Percentiles rank a stretch among this genome's conserved stretches.
Conservation (phyloP, 164 flowering plant genomes). For the Vitis rupestris region DNA sequence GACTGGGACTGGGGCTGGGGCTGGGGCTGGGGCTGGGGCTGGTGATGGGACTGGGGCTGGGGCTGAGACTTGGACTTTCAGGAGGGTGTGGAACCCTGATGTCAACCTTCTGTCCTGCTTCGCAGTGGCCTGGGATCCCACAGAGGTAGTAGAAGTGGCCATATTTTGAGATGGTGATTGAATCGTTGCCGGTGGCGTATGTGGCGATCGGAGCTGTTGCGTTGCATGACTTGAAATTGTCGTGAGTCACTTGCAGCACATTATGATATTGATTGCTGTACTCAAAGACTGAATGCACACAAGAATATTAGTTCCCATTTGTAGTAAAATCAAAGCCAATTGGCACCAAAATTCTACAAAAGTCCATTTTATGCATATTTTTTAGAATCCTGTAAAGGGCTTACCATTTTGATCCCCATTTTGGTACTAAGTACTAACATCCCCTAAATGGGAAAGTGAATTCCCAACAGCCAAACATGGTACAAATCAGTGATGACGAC, state of each 20-base stretch:
- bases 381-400: too few relatives aligned
- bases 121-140: slow-evolving; percentile 71
- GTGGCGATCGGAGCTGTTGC: slow-evolving; percentile 35
- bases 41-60: background rate
- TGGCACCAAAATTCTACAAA: too few relatives aligned
- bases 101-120: slow-evolving; percentile 65
- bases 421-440: too few relatives aligned
- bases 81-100: slow-evolving; percentile 18
- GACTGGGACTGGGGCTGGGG: too few relatives aligned
- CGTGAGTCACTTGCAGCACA: slow-evolving; percentile 57
- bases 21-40: too few relatives aligned
- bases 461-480: too few relatives aligned
- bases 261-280: slow-evolving; percentile 60
- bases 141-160: slow-evolving; percentile 67
- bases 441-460: too few relatives aligned
- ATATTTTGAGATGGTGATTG: slow-evolving; percentile 31
- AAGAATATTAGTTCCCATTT: too few relatives aligned
- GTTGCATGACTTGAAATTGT: slow-evolving; percentile 57
- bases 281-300: slow-evolving; percentile 40
- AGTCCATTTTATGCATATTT: too few relatives aligned
- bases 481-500: too few relatives aligned
- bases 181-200: slow-evolving; percentile 55
- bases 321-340: too few relatives aligned
- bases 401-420: too few relatives aligned
- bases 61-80: background rate